These are phyloP conservation scores for Russula brevipes DNA, from an alignment of 768 basidiomycete genomes.

Conservation along the genomic window DNA sequence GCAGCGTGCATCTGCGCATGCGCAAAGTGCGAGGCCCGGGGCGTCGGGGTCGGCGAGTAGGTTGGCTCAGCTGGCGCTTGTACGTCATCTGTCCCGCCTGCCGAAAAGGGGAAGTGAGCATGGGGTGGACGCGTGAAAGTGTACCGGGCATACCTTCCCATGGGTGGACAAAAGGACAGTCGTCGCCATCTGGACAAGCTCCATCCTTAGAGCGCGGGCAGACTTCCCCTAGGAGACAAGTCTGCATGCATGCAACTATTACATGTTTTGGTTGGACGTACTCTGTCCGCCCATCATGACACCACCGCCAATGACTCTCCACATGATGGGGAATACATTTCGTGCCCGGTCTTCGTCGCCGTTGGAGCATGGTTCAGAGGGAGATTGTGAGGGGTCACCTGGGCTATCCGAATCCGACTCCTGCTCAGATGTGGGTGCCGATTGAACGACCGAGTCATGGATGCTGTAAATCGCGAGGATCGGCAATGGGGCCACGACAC, in stretches of 20 bases:
- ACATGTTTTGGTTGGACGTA: slow-evolving; percentile 15
- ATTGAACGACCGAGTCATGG: slow-evolving; percentile 11
- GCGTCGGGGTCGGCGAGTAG: slow-evolving; percentile 6
- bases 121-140: neutral
- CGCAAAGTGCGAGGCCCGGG: slow-evolving; percentile 14
- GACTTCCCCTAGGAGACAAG: slow-evolving; percentile 26
- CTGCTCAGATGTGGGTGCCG: neutral
- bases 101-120: neutral
- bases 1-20: neutral
- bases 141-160: slow-evolving; percentile 15
- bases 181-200: slow-evolving; percentile 27
- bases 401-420: neutral
- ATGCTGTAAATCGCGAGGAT: slow-evolving; percentile 7
- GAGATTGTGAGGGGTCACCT: neutral
- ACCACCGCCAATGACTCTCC: slow-evolving; percentile 76
- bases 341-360: slow-evolving; percentile 22
- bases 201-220: slow-evolving; percentile 30
- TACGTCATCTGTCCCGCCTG: neutral
- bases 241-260: neutral
- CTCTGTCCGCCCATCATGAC: slow-evolving; percentile 53
- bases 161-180: slow-evolving; percentile 31
- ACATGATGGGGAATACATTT: slow-evolving; percentile 60
- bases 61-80: slow-evolving; percentile 1
- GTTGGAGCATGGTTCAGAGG: neutral
- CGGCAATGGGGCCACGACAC: neutral